Evolutionary conservation across 169 alveolate species (phyloP).

Genomic region (Plasmodium relictum): DNA sequence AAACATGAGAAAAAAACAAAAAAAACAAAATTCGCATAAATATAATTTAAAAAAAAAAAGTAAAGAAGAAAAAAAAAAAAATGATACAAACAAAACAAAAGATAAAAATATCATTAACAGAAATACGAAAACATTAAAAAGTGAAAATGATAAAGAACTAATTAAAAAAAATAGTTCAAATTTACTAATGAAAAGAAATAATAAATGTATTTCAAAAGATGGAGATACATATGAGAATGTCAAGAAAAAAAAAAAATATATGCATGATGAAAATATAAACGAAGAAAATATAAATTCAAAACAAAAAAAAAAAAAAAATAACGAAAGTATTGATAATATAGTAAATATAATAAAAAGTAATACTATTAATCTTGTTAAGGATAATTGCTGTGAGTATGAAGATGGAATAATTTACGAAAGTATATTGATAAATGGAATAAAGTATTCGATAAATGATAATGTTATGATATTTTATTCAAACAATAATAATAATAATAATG

Average conservation of each 20-base stretch:
- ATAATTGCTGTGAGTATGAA: conserved; percentile 44
- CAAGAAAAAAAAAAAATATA: too few species aligned
- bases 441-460: conserved; percentile 37
- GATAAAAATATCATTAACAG: background rate
- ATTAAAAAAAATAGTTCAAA: background rate
- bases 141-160: conserved; percentile 4
- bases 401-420: conserved; percentile 63
- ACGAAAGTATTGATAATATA: conserved; percentile 14
- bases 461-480: conserved; percentile 18
- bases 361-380: conserved; percentile 1
- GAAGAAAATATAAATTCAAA: background rate
- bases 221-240: too few species aligned
- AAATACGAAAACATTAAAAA: background rate
- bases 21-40: background rate
- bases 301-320: background rate
- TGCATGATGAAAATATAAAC: too few species aligned
- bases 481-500: background rate
- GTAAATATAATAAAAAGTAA: conserved; percentile 1
- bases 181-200: background rate
- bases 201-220: too few species aligned
- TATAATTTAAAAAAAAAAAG: background rate
- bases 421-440: conserved; percentile 8
- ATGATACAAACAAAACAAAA: background rate
- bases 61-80: background rate
- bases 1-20: background rate